phyloP scores from a whole-genome alignment of 2,329 filamentous ascomycete species.

The Pezicula neosporulosa region DNA sequence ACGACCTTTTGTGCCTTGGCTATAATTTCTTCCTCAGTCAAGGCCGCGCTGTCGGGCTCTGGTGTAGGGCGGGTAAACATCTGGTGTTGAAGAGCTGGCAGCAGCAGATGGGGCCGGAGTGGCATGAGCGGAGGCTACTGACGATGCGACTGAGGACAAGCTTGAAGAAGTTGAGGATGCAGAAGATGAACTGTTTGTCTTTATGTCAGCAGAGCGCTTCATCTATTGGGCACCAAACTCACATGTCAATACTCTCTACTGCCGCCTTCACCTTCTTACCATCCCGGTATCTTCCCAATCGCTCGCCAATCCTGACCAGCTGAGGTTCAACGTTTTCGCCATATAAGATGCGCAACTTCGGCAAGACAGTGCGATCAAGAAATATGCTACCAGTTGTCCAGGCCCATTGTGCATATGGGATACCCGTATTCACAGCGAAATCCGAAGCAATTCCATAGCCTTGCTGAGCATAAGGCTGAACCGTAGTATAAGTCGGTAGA shows the following conservation, averaged over 20 bases:
- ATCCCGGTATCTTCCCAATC: constrained; percentile 70
- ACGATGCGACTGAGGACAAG: constrained; percentile 23
- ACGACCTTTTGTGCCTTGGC: constrained; percentile 64
- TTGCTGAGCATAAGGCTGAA: constrained; percentile 69
- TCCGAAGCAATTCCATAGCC: constrained; percentile 64
- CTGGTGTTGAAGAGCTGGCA: constrained; percentile 11
- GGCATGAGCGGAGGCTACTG: constrained; percentile 15
- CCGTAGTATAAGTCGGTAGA: constrained; percentile 71
- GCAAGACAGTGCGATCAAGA: constrained; percentile 75
- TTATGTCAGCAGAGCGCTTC: constrained; percentile 5
- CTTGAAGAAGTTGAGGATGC: constrained; percentile 24
- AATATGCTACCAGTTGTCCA: constrained; percentile 70
- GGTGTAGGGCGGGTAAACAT: constrained; percentile 8
- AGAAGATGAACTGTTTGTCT: constrained; percentile 22
- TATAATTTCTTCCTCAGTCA: constrained; percentile 47
- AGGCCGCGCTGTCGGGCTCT: constrained; percentile 26
- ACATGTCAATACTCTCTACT: constrained; percentile 50
- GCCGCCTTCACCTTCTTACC: constrained; percentile 59
- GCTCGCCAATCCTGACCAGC: constrained; percentile 84
- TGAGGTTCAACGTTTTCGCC: constrained; percentile 94
- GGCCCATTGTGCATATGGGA: constrained; percentile 69
- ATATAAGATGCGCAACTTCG: constrained; percentile 76
- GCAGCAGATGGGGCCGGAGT: constrained; percentile 21
- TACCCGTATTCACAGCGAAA: constrained; percentile 64
- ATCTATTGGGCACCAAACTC: constrained; percentile 14